Evolutionary conservation across 2,329 filamentous ascomycete genomes (phyloP).

Genomic region (Cytospora piceae): DNA sequence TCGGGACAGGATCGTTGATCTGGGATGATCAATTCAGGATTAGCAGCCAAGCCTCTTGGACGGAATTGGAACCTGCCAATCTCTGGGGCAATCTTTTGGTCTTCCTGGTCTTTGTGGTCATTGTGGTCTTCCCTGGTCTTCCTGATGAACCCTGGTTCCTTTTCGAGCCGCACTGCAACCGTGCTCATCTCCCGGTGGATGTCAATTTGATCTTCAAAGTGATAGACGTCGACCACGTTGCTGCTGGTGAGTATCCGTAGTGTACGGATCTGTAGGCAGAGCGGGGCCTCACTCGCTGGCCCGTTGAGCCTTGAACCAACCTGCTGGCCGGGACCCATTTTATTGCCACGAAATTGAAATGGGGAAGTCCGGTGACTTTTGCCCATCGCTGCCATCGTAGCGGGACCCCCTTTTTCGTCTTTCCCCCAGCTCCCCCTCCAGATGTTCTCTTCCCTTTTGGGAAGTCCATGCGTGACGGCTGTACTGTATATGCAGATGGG

Average conservation of each 20-base stretch:
- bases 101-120: background rate
- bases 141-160: background rate
- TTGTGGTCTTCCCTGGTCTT: background rate
- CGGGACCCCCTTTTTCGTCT: slow-evolving; percentile 17
- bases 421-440: background rate
- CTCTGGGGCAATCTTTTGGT: slow-evolving; percentile 14
- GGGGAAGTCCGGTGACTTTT: background rate
- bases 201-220: slow-evolving; percentile 17
- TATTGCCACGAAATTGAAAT: slow-evolving; percentile 18
- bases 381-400: slow-evolving; percentile 2
- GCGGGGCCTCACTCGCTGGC: too few species aligned
- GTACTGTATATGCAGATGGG: slow-evolving; percentile 5
- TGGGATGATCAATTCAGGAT: slow-evolving; percentile 25
- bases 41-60: slow-evolving; percentile 13
- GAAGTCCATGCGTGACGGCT: slow-evolving; percentile 21
- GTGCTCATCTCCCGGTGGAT: slow-evolving; percentile 19
- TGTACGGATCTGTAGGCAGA: background rate
- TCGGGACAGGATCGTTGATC: slow-evolving; percentile 21
- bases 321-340: slow-evolving; percentile 19
- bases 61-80: slow-evolving; percentile 13
- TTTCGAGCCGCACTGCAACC: slow-evolving; percentile 23
- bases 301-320: slow-evolving; percentile 9
- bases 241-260: background rate
- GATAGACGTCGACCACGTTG: slow-evolving; percentile 20
- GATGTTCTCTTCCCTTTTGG: slow-evolving; percentile 10